Evolutionary conservation across 2,329 filamentous ascomycete species (phyloP).

Genomic region (Domatiomyces globalis): DNA sequence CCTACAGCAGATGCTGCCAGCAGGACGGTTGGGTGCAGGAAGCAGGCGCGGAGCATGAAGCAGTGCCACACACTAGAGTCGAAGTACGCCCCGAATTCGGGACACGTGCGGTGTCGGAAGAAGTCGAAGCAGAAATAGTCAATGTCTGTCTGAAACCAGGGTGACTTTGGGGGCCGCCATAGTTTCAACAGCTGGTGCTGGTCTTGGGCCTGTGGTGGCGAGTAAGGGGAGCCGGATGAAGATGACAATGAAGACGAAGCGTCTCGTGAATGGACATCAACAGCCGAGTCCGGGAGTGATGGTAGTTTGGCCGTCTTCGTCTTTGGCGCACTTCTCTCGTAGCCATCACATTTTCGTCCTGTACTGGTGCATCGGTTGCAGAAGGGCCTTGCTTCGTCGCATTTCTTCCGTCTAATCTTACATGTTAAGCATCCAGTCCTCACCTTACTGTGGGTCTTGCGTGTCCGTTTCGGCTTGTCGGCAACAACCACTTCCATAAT

Average conservation of each 20-base stretch:
- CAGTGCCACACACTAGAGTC: constrained; percentile 16
- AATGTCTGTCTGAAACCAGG: constrained; percentile 12
- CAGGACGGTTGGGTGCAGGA: constrained; percentile 14
- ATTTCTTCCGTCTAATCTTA: constrained; percentile 21
- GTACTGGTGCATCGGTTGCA: constrained; percentile 22
- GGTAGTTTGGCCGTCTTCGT: background rate
- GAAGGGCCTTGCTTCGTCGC: constrained; percentile 21
- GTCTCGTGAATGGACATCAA: background rate
- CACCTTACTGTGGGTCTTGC: constrained; percentile 16
- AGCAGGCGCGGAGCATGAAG: constrained; percentile 9
- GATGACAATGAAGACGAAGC: background rate
- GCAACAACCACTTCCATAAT: background rate
- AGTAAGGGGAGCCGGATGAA: background rate
- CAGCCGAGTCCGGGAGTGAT: background rate
- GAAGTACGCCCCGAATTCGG: constrained; percentile 17
- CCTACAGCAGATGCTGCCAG: constrained; percentile 14
- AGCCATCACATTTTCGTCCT: constrained; percentile 23
- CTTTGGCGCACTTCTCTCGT: constrained; percentile 5
- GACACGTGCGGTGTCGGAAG: constrained; percentile 21
- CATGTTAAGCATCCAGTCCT: constrained; percentile 18
- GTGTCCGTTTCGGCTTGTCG: constrained; percentile 12
- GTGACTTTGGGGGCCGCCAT: constrained; percentile 5
- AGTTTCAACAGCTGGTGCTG: background rate
- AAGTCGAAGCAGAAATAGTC: constrained; percentile 22
- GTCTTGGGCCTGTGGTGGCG: background rate